Evolutionary conservation across 2,329 filamentous ascomycete species (phyloP).

Genomic region (Xylaria sp.): DNA sequence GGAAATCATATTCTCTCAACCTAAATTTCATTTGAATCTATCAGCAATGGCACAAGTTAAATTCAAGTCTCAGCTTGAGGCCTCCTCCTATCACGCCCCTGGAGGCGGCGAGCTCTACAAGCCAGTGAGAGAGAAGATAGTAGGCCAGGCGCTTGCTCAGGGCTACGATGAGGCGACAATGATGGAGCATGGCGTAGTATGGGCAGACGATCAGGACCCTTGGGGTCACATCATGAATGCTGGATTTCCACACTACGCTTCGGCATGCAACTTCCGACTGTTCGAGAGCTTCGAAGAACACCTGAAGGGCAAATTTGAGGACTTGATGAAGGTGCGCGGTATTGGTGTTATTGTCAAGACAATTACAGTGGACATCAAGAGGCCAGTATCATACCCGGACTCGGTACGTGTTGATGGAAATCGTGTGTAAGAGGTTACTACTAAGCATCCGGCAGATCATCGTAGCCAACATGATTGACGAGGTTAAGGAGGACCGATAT

Average conservation of each 20-base stretch:
- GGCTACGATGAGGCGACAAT: conserved; percentile 34
- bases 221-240: conserved; percentile 36
- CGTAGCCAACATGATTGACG: conserved; percentile 31
- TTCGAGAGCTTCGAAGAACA: conserved; percentile 37
- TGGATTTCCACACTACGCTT: conserved; percentile 29
- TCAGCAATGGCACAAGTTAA: conserved; percentile 29
- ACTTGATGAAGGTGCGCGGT: conserved; percentile 32
- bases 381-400: conserved; percentile 34
- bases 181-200: conserved; percentile 35
- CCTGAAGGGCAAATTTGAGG: conserved; percentile 35
- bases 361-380: conserved; percentile 29
- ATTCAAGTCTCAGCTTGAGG: conserved; percentile 33
- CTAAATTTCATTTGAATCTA: too few relatives aligned
- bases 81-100: conserved; percentile 34
- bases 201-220: conserved; percentile 37
- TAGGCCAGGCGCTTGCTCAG: conserved; percentile 24
- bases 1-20: too few relatives aligned
- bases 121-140: conserved; percentile 31
- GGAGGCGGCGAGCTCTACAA: conserved; percentile 35
- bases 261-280: conserved; percentile 30
- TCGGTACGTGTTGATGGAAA: conserved; percentile 24
- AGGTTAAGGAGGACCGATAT: conserved; percentile 35
- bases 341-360: conserved; percentile 34
- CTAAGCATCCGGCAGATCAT: conserved; percentile 32
- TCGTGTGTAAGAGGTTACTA: not conserved